Conservation (phyloP, 2,329 filamentous ascomycete species). For the Aspergillaceae sp. region DNA sequence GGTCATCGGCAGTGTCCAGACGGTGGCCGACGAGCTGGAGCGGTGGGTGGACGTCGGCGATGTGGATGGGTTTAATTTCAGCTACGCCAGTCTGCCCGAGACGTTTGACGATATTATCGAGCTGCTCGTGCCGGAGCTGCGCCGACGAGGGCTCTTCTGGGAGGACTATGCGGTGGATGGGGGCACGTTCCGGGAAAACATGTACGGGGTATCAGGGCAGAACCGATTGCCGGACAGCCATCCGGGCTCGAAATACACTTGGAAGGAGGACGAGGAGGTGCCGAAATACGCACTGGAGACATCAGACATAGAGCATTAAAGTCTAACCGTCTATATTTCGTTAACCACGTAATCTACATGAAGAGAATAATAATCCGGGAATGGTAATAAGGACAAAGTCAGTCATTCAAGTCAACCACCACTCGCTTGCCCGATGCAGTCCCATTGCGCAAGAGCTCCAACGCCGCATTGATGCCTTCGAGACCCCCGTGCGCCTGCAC, state of each 20-base stretch:
- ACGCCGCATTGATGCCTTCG: constrained; percentile 56
- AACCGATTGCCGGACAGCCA: neutral
- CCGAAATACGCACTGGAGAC: neutral
- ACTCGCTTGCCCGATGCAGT: constrained; percentile 60
- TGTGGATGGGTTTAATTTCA: constrained; percentile 67
- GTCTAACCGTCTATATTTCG: neutral
- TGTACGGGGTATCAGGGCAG: constrained; percentile 27
- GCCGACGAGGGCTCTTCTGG: constrained; percentile 42
- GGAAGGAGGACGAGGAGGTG: neutral
- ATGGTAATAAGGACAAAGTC: neutral
- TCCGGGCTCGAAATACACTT: constrained; percentile 1
- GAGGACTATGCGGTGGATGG: constrained; percentile 29
- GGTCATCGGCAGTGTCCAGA: constrained; percentile 54
- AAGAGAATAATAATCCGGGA: neutral
- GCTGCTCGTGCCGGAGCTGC: constrained; percentile 56
- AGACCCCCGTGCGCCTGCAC: constrained; percentile 56
- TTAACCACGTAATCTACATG: neutral
- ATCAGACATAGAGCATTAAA: neutral
- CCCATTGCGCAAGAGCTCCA: constrained; percentile 58
- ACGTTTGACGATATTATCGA: constrained; percentile 62
- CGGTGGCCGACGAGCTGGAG: constrained; percentile 61
- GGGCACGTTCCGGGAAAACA: constrained; percentile 35
- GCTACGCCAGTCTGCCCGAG: constrained; percentile 57
- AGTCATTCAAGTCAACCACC: constrained; percentile 43
- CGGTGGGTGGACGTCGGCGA: constrained; percentile 60